phyloP scores from a whole-genome alignment of 2,329 filamentous ascomycete genomes.

The Xenoacremonium recifei region DNA sequence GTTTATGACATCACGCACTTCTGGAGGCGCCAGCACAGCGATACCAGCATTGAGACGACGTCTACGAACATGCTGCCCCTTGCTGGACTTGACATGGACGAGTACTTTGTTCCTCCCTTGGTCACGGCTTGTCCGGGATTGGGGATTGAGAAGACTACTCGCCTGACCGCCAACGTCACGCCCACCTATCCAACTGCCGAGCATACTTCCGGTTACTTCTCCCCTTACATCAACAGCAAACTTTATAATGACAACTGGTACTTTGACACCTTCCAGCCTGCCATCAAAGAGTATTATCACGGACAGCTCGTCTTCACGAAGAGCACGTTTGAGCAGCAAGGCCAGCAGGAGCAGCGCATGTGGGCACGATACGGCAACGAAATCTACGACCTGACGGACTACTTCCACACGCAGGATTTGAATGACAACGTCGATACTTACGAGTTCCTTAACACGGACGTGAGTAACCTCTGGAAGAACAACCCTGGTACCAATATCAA shows the following conservation, averaged over 20 bases:
- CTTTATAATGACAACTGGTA: constrained; percentile 76
- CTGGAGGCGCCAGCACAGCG: constrained; percentile 82
- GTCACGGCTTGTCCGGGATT: constrained; percentile 71
- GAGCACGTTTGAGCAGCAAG: constrained; percentile 60
- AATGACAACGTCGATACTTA: constrained; percentile 57
- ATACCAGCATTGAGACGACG: constrained; percentile 60
- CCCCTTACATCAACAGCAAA: constrained; percentile 54
- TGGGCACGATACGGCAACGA: constrained; percentile 78
- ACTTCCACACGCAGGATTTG: constrained; percentile 72
- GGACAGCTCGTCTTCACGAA: constrained; percentile 76
- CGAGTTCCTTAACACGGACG: constrained; percentile 67
- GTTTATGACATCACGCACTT: constrained; percentile 94
- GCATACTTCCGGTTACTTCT: constrained; percentile 68
- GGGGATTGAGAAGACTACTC: constrained; percentile 56
- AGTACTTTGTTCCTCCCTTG: constrained; percentile 83
- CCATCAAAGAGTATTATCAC: constrained; percentile 83
- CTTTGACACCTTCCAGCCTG: constrained; percentile 66
- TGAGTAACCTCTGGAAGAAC: constrained; percentile 67
- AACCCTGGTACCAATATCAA: constrained; percentile 83
- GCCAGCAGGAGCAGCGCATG: constrained; percentile 62
- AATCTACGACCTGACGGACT: constrained; percentile 89
- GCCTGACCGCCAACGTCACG: constrained; percentile 65
- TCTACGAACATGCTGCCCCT: constrained; percentile 70
- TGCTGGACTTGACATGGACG: constrained; percentile 74
- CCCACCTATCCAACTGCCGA: constrained; percentile 51